Conservation (phyloP, 169 alveolate species). For the Plasmodium falciparum region DNA sequence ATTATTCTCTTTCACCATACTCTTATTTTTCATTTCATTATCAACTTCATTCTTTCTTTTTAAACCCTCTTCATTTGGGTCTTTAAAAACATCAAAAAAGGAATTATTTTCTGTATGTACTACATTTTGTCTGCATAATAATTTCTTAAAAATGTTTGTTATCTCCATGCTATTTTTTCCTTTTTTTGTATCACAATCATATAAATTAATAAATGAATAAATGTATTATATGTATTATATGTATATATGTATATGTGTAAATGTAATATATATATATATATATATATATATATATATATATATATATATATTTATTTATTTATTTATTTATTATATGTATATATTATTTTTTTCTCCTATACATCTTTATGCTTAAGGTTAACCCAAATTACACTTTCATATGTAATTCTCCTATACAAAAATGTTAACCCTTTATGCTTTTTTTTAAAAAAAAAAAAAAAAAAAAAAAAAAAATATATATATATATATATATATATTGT, state of each 20-base stretch:
- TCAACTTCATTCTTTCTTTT: background rate
- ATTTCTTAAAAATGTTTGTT: slow-evolving; percentile 17
- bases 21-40: background rate
- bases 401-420: too few relatives aligned
- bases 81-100: slow-evolving; percentile 18
- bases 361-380: too few relatives aligned
- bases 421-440: too few relatives aligned
- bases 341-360: too few relatives aligned
- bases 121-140: slow-evolving; percentile 34
- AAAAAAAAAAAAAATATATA: too few relatives aligned
- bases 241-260: background rate
- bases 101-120: slow-evolving; percentile 10
- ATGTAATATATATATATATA: background rate
- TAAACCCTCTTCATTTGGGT: slow-evolving; percentile 1
- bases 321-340: background rate
- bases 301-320: background rate
- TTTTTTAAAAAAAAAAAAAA: too few relatives aligned
- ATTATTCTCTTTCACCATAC: slow-evolving; percentile 16
- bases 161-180: slow-evolving; percentile 47
- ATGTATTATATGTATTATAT: background rate
- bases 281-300: slow-evolving; percentile 5
- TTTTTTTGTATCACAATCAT: background rate
- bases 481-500: too few relatives aligned
- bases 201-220: too few relatives aligned
- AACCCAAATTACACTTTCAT: too few relatives aligned